Conservation (phyloP, 2,329 filamentous ascomycete species). For the Arthrobotrys sinensis region DNA sequence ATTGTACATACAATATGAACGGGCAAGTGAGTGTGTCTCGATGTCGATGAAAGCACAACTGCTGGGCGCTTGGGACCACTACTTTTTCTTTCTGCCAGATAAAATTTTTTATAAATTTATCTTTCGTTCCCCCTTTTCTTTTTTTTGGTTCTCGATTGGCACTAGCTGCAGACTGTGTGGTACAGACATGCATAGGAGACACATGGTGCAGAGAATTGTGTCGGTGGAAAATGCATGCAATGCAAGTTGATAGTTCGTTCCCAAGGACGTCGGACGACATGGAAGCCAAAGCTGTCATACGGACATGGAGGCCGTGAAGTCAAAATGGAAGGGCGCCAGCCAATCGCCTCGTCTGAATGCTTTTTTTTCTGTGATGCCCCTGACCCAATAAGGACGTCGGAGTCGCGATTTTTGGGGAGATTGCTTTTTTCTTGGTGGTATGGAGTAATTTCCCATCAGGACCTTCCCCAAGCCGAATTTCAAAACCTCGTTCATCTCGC, state of each 20-base stretch:
- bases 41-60: conserved; percentile 9
- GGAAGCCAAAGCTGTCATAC: conserved; percentile 32
- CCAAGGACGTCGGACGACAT: conserved; percentile 12
- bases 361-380: conserved; percentile 33
- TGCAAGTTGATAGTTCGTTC: background rate
- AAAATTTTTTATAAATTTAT: conserved; percentile 1
- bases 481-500: conserved; percentile 61
- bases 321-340: background rate
- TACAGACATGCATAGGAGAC: conserved; percentile 1
- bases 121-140: background rate
- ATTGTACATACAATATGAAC: background rate
- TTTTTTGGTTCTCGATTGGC: background rate
- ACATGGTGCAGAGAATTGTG: background rate
- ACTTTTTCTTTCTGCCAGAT: too few species aligned
- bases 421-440: conserved; percentile 24
- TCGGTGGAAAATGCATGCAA: conserved; percentile 17
- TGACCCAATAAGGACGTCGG: conserved; percentile 58
- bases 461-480: conserved; percentile 61
- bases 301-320: background rate
- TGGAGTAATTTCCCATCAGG: conserved; percentile 59
- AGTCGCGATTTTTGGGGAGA: conserved; percentile 20
- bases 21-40: conserved; percentile 17
- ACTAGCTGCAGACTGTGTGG: conserved; percentile 5
- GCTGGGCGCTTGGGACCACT: conserved; percentile 1
- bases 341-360: conserved; percentile 13